Evolutionary conservation across 2,329 filamentous ascomycete genomes (phyloP), one percentile per base, ranked within the genome.

Genomic region (Xylaria sp.): DNA sequence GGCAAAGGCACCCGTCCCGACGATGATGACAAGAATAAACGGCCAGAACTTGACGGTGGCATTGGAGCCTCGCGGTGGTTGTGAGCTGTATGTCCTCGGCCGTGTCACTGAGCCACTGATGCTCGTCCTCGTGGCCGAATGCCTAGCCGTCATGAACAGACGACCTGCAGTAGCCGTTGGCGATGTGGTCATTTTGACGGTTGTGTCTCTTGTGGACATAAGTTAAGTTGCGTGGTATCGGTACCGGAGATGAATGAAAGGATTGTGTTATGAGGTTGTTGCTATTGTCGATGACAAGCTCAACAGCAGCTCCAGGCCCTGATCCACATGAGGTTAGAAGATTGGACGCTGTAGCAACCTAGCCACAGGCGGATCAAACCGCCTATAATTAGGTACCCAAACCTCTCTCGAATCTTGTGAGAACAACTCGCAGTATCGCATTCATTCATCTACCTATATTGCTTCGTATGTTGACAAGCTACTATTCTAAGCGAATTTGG

Each of bases 1-100:
- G 36, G 84, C 77, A 76, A 87, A 89, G 28, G 83, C 84, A 15
- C 81, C 82, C 8, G 81, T 80, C 56, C 84, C 83, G 18, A 83
- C 71, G 36, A 78, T 82, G 70, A 87, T 83, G 71, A 88, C 79
- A 60, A 80, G 77, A 53, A 85, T n/a, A 70, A 88, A 88, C 2
- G 86, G 86, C 85, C 85, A 87, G 58, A 88, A 87, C 78, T 87
- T 87, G 80, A 88, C 78, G 50, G 75, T 73, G 52, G 78, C 77
- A 64, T 75, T 77, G 12, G 75, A 66, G 20, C 76, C 77, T 65
- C 68, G 72, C 41, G 80, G 81, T 10, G 80, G 80, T 46, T 81
- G 75, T 15, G 82, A 80, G 60, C 83, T 84, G 71, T 84, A 89
- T 79, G 73, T 34, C 61, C 75, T 46, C 25, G 36, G 59, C 10